phyloP scores from a whole-genome alignment of 768 basidiomycete species.

The Lactarius indigo region DNA sequence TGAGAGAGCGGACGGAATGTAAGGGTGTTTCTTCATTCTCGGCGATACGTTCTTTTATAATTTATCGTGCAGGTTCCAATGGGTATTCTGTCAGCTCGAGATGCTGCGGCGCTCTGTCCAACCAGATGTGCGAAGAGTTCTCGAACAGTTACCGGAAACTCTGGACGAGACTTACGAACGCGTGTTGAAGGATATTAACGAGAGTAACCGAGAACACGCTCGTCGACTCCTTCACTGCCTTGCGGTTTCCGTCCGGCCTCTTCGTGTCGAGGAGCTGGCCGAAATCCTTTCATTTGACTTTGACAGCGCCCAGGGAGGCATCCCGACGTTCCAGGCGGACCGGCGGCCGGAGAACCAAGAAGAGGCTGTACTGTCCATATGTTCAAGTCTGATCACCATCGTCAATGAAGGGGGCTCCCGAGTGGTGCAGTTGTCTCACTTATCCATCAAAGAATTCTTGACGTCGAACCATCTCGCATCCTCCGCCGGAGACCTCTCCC shows the following conservation, averaged over 20 bases:
- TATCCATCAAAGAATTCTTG: background rate
- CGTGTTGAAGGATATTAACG: background rate
- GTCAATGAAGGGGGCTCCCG: background rate
- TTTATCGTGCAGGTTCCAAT: background rate
- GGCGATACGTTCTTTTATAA: background rate
- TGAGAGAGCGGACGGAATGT: background rate
- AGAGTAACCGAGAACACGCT: background rate
- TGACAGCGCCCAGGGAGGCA: background rate
- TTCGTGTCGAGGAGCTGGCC: background rate
- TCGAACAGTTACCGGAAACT: background rate
- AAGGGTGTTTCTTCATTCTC: background rate
- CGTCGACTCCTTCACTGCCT: slow-evolving; percentile 4
- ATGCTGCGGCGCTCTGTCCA: background rate
- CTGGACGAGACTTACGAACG: background rate
- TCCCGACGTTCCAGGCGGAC: background rate
- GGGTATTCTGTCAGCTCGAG: background rate
- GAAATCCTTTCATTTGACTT: slow-evolving; percentile 4
- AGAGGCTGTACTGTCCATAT: background rate
- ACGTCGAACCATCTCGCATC: background rate
- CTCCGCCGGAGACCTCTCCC: background rate
- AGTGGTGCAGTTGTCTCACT: background rate
- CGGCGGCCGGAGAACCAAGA: background rate
- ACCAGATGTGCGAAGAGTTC: background rate
- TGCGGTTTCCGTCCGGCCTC: background rate
- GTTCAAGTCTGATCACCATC: background rate